Evolutionary conservation across 2,329 filamentous ascomycete genomes (phyloP).

Genomic region (Scolecobasidium constrictum): DNA sequence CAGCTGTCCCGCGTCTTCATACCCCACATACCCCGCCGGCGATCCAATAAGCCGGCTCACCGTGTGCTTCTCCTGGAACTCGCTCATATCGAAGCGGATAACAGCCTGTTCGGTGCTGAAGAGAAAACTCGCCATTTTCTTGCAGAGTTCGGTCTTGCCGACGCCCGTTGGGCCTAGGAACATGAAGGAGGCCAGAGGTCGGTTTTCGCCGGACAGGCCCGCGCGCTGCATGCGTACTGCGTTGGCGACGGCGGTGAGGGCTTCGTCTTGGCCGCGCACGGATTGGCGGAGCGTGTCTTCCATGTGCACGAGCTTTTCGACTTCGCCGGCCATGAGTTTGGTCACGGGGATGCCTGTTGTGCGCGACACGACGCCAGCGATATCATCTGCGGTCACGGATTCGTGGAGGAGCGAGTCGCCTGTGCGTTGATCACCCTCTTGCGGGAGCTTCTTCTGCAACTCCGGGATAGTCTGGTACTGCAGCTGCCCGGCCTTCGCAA

Average conservation of each 20-base stretch:
- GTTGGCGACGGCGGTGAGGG: conserved; percentile 79
- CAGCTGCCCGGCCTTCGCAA: conserved; percentile 80
- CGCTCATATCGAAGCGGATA: conserved; percentile 92
- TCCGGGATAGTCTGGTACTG: conserved; percentile 78
- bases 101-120: conserved; percentile 90
- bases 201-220: conserved; percentile 81
- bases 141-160: conserved; percentile 94
- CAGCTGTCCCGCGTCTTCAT: conserved; percentile 91
- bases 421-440: conserved; percentile 45
- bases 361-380: conserved; percentile 80
- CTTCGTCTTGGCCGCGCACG: conserved; percentile 89
- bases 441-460: conserved; percentile 68
- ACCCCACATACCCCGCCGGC: conserved; percentile 90
- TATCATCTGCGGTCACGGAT: conserved; percentile 89
- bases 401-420: conserved; percentile 69
- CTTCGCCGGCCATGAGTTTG: conserved; percentile 85
- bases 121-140: conserved; percentile 85
- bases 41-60: conserved; percentile 86
- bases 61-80: conserved; percentile 96
- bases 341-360: conserved; percentile 87
- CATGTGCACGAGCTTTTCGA: conserved; percentile 93
- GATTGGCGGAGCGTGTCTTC: conserved; percentile 77
- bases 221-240: conserved; percentile 91
- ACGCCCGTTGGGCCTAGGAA: conserved; percentile 95
- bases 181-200: conserved; percentile 90